Evolutionary conservation across 202 grass and related monocot genomes (phyloP).

Genomic region (Zizania palustris): DNA sequence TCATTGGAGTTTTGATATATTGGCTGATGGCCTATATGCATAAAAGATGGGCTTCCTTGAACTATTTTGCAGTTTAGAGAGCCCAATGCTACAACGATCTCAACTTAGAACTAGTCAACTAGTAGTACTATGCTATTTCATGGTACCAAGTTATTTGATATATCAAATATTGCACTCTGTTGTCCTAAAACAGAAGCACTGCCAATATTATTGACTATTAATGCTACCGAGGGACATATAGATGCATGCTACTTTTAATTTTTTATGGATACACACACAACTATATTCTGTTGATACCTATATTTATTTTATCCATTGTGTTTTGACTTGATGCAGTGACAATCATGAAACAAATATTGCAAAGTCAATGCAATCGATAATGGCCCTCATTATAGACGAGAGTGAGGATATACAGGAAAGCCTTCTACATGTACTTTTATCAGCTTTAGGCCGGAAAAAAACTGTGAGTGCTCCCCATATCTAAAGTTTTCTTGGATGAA

Average conservation of each 20-base stretch:
- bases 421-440: constrained; percentile 76
- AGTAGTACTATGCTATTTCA: background rate
- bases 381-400: constrained; percentile 94
- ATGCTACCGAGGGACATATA: constrained; percentile 24
- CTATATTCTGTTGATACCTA: background rate
- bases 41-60: constrained; percentile 4
- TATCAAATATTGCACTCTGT: background rate
- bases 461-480: constrained; percentile 61
- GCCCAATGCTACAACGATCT: background rate
- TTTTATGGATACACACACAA: background rate
- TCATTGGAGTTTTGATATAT: background rate
- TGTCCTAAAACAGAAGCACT: constrained; percentile 9
- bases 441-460: constrained; percentile 78
- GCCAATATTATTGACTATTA: constrained; percentile 29
- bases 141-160: constrained; percentile 4
- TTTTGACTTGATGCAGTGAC: constrained; percentile 66
- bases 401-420: constrained; percentile 88
- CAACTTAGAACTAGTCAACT: constrained; percentile 12
- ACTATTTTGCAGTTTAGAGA: constrained; percentile 18
- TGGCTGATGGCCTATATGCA: background rate
- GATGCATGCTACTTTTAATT: background rate
- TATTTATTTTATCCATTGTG: background rate
- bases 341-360: constrained; percentile 72
- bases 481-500: constrained; percentile 13
- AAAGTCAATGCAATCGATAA: constrained; percentile 90